Evolutionary conservation across 257 asterid genomes (phyloP).

Genomic region (Catharanthus roseus): DNA sequence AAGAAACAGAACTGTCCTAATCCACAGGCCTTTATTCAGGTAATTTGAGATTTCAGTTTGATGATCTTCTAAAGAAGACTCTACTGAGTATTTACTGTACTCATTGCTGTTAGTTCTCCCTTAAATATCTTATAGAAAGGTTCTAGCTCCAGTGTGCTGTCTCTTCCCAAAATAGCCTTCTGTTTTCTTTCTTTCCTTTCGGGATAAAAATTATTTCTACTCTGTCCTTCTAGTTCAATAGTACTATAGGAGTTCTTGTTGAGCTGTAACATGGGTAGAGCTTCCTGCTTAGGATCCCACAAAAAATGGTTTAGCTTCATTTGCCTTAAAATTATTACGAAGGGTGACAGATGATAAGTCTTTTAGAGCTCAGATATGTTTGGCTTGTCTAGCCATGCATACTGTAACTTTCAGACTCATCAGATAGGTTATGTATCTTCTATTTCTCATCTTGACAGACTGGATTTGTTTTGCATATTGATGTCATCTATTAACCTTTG

Average conservation of each 20-base stretch:
- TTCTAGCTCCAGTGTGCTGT: too few relatives aligned
- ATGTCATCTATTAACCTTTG: too few relatives aligned
- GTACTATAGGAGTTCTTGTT: not conserved
- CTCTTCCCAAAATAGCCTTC: too few relatives aligned
- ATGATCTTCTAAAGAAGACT: too few relatives aligned
- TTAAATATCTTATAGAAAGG: too few relatives aligned
- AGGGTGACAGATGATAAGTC: not conserved
- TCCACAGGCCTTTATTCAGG: slow-evolving; percentile 32
- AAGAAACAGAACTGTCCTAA: slow-evolving; percentile 39
- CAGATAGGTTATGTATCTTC: not conserved
- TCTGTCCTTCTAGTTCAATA: not conserved
- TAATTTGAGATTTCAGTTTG: too few relatives aligned
- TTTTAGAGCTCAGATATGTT: not conserved
- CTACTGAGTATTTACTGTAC: too few relatives aligned
- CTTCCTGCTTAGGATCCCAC: not conserved
- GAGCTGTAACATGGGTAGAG: not conserved
- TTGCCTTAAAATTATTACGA: not conserved
- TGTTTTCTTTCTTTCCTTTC: too few relatives aligned
- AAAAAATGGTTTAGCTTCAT: not conserved
- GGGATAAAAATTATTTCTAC: too few relatives aligned
- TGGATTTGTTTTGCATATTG: too few relatives aligned
- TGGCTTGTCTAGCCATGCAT: not conserved
- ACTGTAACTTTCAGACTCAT: not conserved
- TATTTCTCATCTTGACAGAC: not conserved
- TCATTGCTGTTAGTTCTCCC: too few relatives aligned